Percentiles rank a stretch among this genome's conserved stretches.
phyloP scores from a whole-genome alignment of 768 basidiomycete genomes.

The Hypsizygus marmoreus region DNA sequence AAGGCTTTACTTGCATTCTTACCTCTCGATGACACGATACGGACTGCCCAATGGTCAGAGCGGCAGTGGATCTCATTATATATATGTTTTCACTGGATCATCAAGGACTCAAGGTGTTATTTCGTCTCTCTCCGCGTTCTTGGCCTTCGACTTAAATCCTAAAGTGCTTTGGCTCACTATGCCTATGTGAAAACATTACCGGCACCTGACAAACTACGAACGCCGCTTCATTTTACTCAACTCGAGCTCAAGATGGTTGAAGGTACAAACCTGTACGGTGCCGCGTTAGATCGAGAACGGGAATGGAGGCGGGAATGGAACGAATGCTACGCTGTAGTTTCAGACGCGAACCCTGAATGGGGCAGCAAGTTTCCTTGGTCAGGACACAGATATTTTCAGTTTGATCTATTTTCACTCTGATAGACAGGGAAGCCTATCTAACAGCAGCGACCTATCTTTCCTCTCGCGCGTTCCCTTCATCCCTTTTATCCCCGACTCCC shows the following conservation, averaged over 20 bases:
- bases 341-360: slow-evolving; percentile 39
- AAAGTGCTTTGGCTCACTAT: slow-evolving; percentile 39
- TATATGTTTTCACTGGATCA: slow-evolving; percentile 63
- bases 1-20: slow-evolving; percentile 46
- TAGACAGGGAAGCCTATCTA: slow-evolving; percentile 67
- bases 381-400: slow-evolving; percentile 18
- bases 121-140: slow-evolving; percentile 3
- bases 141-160: slow-evolving; percentile 12
- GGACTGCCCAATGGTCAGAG: slow-evolving; percentile 50
- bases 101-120: slow-evolving; percentile 39
- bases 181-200: slow-evolving; percentile 77
- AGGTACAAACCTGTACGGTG: slow-evolving; percentile 82
- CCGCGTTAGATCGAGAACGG: slow-evolving; percentile 64
- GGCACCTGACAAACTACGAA: slow-evolving; percentile 51
- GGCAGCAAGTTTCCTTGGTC: slow-evolving; percentile 68
- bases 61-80: slow-evolving; percentile 72
- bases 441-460: slow-evolving; percentile 77
- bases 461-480: slow-evolving; percentile 90
- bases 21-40: slow-evolving; percentile 18
- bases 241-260: slow-evolving; percentile 65
- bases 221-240: slow-evolving; percentile 71
- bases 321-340: slow-evolving; percentile 47
- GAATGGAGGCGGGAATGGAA: slow-evolving; percentile 68
- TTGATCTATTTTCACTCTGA: slow-evolving; percentile 7
- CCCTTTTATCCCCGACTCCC: slow-evolving; percentile 62